phyloP scores from a whole-genome alignment of 208 protist genomes.

The Leishmania turanica region DNA sequence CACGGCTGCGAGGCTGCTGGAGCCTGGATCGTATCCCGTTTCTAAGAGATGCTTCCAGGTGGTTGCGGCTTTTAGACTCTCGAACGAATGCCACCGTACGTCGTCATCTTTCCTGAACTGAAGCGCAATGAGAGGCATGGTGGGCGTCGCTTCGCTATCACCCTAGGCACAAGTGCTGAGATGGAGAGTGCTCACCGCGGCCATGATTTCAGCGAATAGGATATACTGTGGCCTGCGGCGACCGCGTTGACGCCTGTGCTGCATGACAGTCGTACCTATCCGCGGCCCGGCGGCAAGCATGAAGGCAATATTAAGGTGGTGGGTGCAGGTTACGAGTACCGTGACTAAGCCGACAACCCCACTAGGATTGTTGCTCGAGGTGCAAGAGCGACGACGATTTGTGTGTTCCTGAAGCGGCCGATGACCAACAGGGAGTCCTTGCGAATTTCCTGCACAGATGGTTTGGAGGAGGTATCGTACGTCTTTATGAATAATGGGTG shows the following conservation, averaged over 20 bases:
- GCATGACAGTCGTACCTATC: conserved; percentile 33
- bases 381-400: conserved; percentile 20
- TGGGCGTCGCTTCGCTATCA: conserved; percentile 37
- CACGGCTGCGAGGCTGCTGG: conserved; percentile 14
- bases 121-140: conserved; percentile 32
- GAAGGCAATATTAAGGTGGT: conserved; percentile 34
- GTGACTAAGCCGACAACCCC: conserved; percentile 25
- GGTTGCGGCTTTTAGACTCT: conserved; percentile 14
- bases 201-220: conserved; percentile 27
- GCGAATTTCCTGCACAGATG: conserved; percentile 22
- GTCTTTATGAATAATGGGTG: conserved; percentile 33
- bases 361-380: conserved; percentile 27
- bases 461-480: conserved; percentile 20
- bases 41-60: conserved; percentile 26
- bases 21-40: conserved; percentile 13
- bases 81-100: conserved; percentile 14
- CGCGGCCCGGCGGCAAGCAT: conserved; percentile 21
- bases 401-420: too few relatives aligned
- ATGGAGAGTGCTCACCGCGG: conserved; percentile 12
- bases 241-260: conserved; percentile 27
- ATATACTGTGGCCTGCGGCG: conserved; percentile 34
- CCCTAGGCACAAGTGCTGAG: conserved; percentile 20
- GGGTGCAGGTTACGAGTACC: conserved; percentile 34
- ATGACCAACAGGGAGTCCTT: conserved; percentile 22
- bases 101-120: conserved; percentile 25